phyloP scores from a whole-genome alignment of 495 filamentous ascomycete species.

The Neurospora sp. region DNA sequence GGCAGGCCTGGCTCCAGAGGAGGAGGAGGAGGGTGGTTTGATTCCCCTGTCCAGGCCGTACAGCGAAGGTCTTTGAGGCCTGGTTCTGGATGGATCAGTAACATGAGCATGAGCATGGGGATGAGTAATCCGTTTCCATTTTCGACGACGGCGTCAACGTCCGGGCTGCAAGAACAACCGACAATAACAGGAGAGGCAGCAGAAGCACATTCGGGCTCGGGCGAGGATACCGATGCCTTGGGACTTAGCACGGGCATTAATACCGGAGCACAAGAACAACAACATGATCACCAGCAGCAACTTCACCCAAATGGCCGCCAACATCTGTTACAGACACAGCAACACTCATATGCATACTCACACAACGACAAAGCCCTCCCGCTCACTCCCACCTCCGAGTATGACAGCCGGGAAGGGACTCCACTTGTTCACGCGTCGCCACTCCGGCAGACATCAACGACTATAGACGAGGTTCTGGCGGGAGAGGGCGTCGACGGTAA shows the following conservation, averaged over 20 bases:
- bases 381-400: slow-evolving; percentile 30
- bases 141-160: not conserved
- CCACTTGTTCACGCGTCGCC: not conserved
- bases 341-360: not conserved
- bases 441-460: not conserved
- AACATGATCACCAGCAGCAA: not conserved
- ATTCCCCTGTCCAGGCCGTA: not conserved
- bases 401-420: slow-evolving; percentile 14
- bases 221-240: not conserved
- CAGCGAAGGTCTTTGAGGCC: not conserved
- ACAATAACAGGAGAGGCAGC: not conserved
- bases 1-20: not conserved
- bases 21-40: not conserved
- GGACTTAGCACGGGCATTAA: not conserved
- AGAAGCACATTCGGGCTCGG: not conserved
- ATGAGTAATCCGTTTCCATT: not conserved
- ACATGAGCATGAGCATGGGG: not conserved
- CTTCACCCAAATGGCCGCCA: not conserved
- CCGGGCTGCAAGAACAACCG: not conserved
- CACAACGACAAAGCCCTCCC: slow-evolving; percentile 19
- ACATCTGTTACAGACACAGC: not conserved
- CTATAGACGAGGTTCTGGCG: not conserved
- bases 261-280: not conserved
- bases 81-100: not conserved
- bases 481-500: not conserved